Conservation (phyloP, 768 basidiomycete species). For the Pleurotus eryngii region DNA sequence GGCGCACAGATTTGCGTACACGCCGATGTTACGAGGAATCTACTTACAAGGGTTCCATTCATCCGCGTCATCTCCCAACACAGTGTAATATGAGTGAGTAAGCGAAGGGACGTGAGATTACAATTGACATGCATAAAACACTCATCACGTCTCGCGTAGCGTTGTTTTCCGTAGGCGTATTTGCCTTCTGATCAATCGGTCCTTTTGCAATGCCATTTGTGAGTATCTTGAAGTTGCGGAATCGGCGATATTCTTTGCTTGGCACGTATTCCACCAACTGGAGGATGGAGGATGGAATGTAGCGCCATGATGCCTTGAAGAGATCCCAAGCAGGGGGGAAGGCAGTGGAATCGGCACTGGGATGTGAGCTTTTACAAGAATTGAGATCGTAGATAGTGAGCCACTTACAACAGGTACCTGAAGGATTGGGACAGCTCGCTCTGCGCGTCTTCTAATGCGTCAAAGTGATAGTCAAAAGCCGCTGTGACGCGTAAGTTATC, state of each 20-base stretch:
- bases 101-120: background rate
- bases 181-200: background rate
- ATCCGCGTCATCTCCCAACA: constrained; percentile 20
- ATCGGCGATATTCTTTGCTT: background rate
- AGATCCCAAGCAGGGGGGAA: constrained; percentile 8
- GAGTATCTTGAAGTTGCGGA: background rate
- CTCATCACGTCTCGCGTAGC: constrained; percentile 30
- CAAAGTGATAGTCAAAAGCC: constrained; percentile 35
- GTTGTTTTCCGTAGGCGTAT: background rate
- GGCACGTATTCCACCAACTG: constrained; percentile 2
- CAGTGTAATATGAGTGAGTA: background rate
- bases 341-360: constrained; percentile 9
- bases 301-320: constrained; percentile 6
- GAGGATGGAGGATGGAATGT: background rate
- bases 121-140: constrained; percentile 23
- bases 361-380: constrained; percentile 10
- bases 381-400: constrained; percentile 21
- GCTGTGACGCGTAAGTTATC: constrained; percentile 18
- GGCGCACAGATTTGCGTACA: constrained; percentile 24
- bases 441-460: constrained; percentile 19
- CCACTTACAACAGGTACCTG: constrained; percentile 18
- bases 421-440: constrained; percentile 18
- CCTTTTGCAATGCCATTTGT: constrained; percentile 1
- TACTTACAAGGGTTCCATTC: constrained; percentile 15
- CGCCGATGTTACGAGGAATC: constrained; percentile 20